These are phyloP conservation scores for Epichloe typhina DNA, from an alignment of 2,329 filamentous ascomycete species.

Conservation along the genomic window DNA sequence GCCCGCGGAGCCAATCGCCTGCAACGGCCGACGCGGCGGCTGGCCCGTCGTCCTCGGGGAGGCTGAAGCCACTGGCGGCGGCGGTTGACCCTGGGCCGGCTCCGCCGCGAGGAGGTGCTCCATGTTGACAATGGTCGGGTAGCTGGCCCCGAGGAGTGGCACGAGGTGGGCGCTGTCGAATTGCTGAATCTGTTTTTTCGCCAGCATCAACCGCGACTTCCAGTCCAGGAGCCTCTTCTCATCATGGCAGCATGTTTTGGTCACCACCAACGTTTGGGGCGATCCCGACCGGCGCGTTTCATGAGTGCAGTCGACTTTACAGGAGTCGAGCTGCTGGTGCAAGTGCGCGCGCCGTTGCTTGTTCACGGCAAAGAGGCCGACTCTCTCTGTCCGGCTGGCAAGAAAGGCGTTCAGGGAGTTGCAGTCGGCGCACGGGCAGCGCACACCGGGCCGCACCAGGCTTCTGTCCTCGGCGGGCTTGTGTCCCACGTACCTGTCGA, in stretches of 20 bases:
- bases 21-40: not conserved
- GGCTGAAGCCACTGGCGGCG: not conserved
- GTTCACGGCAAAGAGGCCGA: not conserved
- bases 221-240: not conserved
- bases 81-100: not conserved
- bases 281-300: slow-evolving; percentile 5
- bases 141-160: not conserved
- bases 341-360: slow-evolving; percentile 11
- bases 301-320: slow-evolving; percentile 11
- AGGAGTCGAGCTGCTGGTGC: slow-evolving; percentile 7
- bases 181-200: not conserved
- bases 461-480: slow-evolving; percentile 5
- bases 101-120: not conserved
- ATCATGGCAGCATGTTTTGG: slow-evolving; percentile 11
- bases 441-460: slow-evolving; percentile 2
- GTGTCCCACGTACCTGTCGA: slow-evolving; percentile 11
- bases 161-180: not conserved
- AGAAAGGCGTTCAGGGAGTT: slow-evolving; percentile 15
- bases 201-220: not conserved
- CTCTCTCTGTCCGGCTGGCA: not conserved
- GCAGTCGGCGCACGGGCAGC: slow-evolving; percentile 16
- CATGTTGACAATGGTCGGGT: not conserved
- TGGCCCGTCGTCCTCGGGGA: not conserved
- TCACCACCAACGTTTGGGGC: slow-evolving; percentile 12
- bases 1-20: not conserved